Conservation (phyloP, 2,329 filamentous ascomycete species). For the Pyrenophora tritici-repentis region DNA sequence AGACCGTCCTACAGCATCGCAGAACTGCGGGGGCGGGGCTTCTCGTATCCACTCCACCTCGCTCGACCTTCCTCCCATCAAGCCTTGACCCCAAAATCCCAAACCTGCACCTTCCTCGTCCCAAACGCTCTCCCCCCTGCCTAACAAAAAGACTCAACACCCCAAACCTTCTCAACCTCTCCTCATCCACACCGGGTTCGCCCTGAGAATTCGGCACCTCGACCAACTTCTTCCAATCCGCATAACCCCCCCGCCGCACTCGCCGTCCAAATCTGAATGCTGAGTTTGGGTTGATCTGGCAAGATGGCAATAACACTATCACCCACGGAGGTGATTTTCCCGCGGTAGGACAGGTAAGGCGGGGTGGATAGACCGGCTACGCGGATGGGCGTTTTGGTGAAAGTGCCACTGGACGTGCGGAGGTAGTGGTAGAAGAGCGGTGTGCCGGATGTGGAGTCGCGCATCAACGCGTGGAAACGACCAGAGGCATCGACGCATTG, state of each 20-base stretch:
- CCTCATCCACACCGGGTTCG: constrained; percentile 41
- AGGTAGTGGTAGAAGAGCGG: constrained; percentile 42
- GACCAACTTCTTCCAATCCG: constrained; percentile 38
- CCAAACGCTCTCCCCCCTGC: constrained; percentile 42
- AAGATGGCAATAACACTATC: constrained; percentile 38
- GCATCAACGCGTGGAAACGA: constrained; percentile 57
- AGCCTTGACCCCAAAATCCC: constrained; percentile 35
- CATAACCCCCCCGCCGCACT: constrained; percentile 36
- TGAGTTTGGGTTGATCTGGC: constrained; percentile 38
- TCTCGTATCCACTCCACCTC: no score
- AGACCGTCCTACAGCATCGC: no score
- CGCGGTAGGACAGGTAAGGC: constrained; percentile 41
- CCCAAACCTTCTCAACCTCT: constrained; percentile 28
- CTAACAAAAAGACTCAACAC: constrained; percentile 43
- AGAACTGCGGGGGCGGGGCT: no score
- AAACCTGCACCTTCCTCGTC: constrained; percentile 41
- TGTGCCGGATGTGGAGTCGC: constrained; percentile 46
- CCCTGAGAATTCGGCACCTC: constrained; percentile 39
- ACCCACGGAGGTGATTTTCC: constrained; percentile 36
- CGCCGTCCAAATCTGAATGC: constrained; percentile 35
- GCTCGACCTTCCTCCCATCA: no score
- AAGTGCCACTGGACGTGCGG: constrained; percentile 32
- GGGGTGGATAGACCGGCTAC: constrained; percentile 35
- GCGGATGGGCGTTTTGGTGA: constrained; percentile 40
- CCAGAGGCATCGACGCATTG: constrained; percentile 54